Evolutionary conservation across 257 asterid species (phyloP).

Genomic region (Fraxinus excelsior): DNA sequence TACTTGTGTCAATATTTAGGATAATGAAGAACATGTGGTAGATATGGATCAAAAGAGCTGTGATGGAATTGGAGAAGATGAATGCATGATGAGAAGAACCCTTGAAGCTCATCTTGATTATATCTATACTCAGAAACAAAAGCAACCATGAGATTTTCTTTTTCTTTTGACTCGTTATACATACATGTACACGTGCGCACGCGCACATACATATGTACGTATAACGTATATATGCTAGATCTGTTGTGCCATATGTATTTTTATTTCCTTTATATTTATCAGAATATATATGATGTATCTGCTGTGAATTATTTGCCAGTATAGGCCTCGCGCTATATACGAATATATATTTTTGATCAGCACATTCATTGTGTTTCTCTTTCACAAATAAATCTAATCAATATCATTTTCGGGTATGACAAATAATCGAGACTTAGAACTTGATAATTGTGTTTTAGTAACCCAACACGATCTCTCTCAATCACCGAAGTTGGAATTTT

Average conservation of each 20-base stretch:
- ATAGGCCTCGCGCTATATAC: neutral
- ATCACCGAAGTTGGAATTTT: too few relatives aligned
- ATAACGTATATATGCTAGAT: neutral
- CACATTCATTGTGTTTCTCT: neutral
- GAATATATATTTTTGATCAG: neutral
- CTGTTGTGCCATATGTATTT: neutral
- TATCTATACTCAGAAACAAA: slow-evolving; percentile 59
- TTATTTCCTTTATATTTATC: neutral
- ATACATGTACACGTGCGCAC: neutral
- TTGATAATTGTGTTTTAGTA: too few relatives aligned
- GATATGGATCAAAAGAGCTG: slow-evolving; percentile 44
- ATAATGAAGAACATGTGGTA: slow-evolving; percentile 27
- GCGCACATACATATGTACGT: too few relatives aligned
- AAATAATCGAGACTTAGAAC: too few relatives aligned
- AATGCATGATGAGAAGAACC: slow-evolving; percentile 68
- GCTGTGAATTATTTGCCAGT: neutral
- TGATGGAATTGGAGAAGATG: slow-evolving; percentile 58
- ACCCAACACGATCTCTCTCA: too few relatives aligned
- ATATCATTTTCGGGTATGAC: neutral
- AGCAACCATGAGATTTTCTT: slow-evolving; percentile 34
- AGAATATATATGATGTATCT: neutral
- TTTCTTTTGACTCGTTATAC: neutral
- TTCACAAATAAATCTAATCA: too few relatives aligned
- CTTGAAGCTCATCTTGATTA: slow-evolving; percentile 71
- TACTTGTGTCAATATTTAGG: slow-evolving; percentile 30